These are phyloP conservation scores for Oryza longistaminata DNA, from an alignment of 176 grass and related monocot species.

Conservation along the genomic window DNA sequence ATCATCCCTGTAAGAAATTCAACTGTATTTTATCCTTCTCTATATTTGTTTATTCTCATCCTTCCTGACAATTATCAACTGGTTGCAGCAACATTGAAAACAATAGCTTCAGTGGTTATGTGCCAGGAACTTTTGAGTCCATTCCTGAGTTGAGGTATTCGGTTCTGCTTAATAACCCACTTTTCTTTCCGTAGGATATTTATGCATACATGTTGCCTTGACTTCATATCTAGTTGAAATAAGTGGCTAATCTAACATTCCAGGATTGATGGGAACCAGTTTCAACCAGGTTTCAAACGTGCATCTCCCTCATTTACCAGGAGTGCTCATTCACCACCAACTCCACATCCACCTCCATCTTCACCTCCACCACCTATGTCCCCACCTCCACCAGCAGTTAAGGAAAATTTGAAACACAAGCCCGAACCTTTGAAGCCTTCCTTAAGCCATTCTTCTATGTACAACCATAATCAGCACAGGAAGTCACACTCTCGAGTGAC, in stretches of 20 bases:
- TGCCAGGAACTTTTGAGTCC: slow-evolving; percentile 76
- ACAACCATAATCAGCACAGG: slow-evolving; percentile 40
- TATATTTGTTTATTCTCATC: slow-evolving; percentile 26
- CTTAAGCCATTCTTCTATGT: slow-evolving; percentile 43
- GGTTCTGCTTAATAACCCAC: slow-evolving; percentile 9
- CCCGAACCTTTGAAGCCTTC: slow-evolving; percentile 49
- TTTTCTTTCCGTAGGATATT: background rate
- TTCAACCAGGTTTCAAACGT: slow-evolving; percentile 52
- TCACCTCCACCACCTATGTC: slow-evolving; percentile 13
- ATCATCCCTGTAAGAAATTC: slow-evolving; percentile 74
- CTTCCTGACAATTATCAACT: slow-evolving; percentile 27
- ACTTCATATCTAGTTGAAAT: slow-evolving; percentile 40
- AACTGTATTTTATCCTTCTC: background rate
- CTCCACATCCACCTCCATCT: slow-evolving; percentile 29
- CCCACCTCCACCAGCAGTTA: slow-evolving; percentile 44
- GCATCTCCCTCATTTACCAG: slow-evolving; percentile 34
- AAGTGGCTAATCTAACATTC: slow-evolving; percentile 32
- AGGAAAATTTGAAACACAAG: slow-evolving; percentile 55
- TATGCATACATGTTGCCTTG: slow-evolving; percentile 31
- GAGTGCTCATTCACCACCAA: slow-evolving; percentile 45
- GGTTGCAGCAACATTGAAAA: slow-evolving; percentile 75
- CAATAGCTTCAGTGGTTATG: slow-evolving; percentile 86
- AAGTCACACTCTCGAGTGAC: slow-evolving; percentile 49
- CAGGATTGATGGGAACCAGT: slow-evolving; percentile 83
- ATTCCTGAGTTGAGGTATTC: slow-evolving; percentile 72